Percentiles rank a stretch among this genome's conserved stretches.
phyloP scores from a whole-genome alignment of 176 grass and related monocot species.

The Ananas comosus region DNA sequence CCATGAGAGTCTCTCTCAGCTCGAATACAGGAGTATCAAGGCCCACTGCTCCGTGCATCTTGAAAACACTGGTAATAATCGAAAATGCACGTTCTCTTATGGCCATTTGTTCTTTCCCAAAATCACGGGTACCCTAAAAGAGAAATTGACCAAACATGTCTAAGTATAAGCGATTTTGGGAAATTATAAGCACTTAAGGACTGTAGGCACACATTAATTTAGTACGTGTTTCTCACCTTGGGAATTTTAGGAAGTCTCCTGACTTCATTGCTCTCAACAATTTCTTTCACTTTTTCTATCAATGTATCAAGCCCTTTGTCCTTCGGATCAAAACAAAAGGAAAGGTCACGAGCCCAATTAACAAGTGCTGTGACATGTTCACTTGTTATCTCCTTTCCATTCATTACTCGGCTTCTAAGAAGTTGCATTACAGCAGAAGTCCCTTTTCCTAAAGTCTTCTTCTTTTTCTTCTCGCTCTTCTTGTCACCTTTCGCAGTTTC shows the following conservation, averaged over 20 bases:
- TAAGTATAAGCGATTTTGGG: slow-evolving; percentile 1
- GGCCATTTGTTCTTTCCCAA: slow-evolving; percentile 90
- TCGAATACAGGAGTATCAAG: slow-evolving; percentile 99
- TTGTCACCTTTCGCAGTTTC: slow-evolving; percentile 56
- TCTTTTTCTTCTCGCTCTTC: slow-evolving; percentile 72
- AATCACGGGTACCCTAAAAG: slow-evolving; percentile 83
- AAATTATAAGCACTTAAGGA: not conserved
- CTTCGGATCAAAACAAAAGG: slow-evolving; percentile 61
- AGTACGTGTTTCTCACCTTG: slow-evolving; percentile 43
- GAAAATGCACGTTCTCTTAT: slow-evolving; percentile 89
- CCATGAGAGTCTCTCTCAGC: slow-evolving; percentile 97
- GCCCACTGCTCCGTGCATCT: slow-evolving; percentile 85
- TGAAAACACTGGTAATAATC: slow-evolving; percentile 80
- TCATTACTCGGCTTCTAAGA: slow-evolving; percentile 41
- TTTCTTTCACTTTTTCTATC: slow-evolving; percentile 69
- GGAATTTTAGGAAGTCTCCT: slow-evolving; percentile 98
- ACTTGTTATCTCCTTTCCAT: slow-evolving; percentile 22
- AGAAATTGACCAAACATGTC: not conserved
- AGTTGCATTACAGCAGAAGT: slow-evolving; percentile 56
- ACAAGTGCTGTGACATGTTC: slow-evolving; percentile 32
- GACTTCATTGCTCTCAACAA: slow-evolving; percentile 98
- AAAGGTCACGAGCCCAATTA: slow-evolving; percentile 42
- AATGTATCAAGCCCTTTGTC: slow-evolving; percentile 44
- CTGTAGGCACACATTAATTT: not conserved
- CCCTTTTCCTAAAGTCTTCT: slow-evolving; percentile 87